phyloP scores from a whole-genome alignment of 1,139 yeast species.

The Debaryomyces fabryi region DNA sequence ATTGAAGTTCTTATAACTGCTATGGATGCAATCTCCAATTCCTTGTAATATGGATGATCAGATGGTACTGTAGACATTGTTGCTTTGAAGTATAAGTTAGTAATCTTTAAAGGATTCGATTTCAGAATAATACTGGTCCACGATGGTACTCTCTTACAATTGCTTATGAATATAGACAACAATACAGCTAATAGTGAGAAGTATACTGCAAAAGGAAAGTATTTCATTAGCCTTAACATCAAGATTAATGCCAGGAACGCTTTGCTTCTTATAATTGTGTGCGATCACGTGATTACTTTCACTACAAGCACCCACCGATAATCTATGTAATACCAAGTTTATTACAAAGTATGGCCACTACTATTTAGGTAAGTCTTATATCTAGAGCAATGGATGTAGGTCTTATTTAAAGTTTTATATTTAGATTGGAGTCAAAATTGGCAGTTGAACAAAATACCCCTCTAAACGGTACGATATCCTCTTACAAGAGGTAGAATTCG shows the following conservation, averaged over 20 bases:
- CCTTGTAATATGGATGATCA: constrained; percentile 41
- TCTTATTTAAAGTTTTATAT: neutral
- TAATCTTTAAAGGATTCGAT: neutral
- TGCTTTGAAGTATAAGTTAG: neutral
- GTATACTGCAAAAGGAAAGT: neutral
- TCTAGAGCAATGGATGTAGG: neutral
- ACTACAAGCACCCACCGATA: neutral
- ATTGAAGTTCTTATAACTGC: constrained; percentile 89
- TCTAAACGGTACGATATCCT: neutral
- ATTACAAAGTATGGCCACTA: neutral
- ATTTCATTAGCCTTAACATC: constrained; percentile 5
- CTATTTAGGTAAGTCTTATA: neutral
- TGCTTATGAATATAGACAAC: constrained; percentile 2
- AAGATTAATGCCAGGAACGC: neutral
- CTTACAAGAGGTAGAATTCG: neutral
- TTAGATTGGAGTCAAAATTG: neutral
- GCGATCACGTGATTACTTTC: constrained; percentile 7
- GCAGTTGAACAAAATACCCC: neutral
- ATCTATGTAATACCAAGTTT: neutral
- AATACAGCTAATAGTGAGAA: constrained; percentile 5
- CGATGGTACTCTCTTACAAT: neutral
- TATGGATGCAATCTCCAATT: constrained; percentile 75
- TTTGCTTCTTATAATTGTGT: neutral
- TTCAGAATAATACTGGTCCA: neutral
- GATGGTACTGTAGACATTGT: constrained; percentile 4